Percentiles rank a stretch among this genome's conserved stretches.
Evolutionary conservation across 345 rosid genomes (phyloP).

Genomic region (Lumnitzera littorea): DNA sequence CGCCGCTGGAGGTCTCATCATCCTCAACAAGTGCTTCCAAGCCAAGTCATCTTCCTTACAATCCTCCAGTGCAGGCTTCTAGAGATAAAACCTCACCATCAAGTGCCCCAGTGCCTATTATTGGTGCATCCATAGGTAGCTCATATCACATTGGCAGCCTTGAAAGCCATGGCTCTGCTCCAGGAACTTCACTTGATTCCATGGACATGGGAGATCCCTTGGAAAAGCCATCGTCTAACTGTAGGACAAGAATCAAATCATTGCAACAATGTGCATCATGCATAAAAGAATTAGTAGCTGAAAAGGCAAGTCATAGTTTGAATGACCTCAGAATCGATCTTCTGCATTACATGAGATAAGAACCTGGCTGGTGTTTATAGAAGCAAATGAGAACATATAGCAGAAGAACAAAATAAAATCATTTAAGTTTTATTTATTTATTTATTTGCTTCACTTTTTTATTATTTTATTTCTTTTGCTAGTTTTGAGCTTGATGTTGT

Average conservation of each 20-base stretch:
- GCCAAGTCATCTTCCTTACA: conserved; percentile 41
- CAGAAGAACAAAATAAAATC: too few species aligned
- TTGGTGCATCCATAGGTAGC: conserved; percentile 32
- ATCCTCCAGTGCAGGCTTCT: conserved; percentile 34
- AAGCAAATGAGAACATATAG: too few species aligned
- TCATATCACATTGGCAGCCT: conserved; percentile 42
- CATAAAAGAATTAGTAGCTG: conserved; percentile 55
- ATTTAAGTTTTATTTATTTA: too few species aligned
- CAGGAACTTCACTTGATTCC: conserved; percentile 79
- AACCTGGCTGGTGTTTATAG: not conserved
- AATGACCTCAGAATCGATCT: not conserved
- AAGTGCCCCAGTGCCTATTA: conserved; percentile 64
- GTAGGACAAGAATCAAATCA: conserved; percentile 73
- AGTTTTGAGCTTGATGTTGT: too few species aligned
- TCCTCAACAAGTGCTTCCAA: conserved; percentile 49
- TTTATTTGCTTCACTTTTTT: too few species aligned
- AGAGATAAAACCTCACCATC: conserved; percentile 22
- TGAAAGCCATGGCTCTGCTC: conserved; percentile 57
- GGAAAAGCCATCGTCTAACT: conserved; percentile 65
- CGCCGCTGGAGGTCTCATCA: conserved; percentile 59
- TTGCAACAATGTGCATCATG: conserved; percentile 67
- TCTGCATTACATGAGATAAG: not conserved
- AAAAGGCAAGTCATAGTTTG: conserved; percentile 37
- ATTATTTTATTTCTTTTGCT: too few species aligned
- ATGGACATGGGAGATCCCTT: conserved; percentile 57